Base-by-base conservation (phyloP, 2,329 filamentous ascomycete genomes). In the Alternaria sp. region DNA sequence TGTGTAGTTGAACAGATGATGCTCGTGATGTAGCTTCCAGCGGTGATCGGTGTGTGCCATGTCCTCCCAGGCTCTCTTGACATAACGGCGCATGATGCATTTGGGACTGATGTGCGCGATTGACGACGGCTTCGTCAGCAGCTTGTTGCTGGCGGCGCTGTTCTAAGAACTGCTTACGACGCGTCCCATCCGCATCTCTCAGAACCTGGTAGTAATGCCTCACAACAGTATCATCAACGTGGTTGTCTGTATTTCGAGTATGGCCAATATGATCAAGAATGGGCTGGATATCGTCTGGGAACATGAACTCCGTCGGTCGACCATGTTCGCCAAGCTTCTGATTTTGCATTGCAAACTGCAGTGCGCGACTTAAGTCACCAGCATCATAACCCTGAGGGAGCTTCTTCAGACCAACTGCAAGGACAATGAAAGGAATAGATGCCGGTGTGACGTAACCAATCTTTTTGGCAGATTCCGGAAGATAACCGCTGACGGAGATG, bases 341-440 rank as follows among this genome's bases (percentile, higher is more conserved):
- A 28, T 65, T 49, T 2, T 47, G 32, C 26, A 70, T 26, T 5
- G 65, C 61, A 43, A 66, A 72, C 2, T 64, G 18, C 3, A 76
- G 48, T n/a, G 66, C 68, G 6, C 65, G 65, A 0, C 71, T 76
- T 4, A 76, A 59, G 30, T 76, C 71, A 2, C 68, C 67, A 11
- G 68, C 65, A 41, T 74, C 60, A 12, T 22, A 4, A 1, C 65
- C 64, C 18, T 59, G 26, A 14, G 73, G 73, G 14, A 72, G 20
- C 54, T 66, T 61, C 54, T 69, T 67, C 24, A 75, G 52, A 1
- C 63, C 65, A 1, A 39, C n/a, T 4, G 61, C 60, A 2, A 75
- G 61, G 12, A 61, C 54, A 8, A 62, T 65, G 56, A 74, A 70
- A 2, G 53, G 57, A 18, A 74, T 55, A 7, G 65, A 48, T 1